Conservation (phyloP, 2,329 filamentous ascomycete genomes). For the Ascocoryne sarcoides region DNA sequence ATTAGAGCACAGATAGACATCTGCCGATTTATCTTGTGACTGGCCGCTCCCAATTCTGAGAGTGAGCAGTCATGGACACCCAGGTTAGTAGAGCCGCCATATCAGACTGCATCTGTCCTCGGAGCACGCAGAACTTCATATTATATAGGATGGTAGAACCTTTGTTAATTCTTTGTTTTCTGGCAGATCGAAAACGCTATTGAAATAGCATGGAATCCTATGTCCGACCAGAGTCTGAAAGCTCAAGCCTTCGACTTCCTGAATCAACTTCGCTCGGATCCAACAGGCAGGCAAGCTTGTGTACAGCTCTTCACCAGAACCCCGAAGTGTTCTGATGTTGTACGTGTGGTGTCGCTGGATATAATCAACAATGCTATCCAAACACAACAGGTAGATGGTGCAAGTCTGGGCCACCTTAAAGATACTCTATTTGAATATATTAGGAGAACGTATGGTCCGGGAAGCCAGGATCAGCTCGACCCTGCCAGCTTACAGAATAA, state of each 20-base stretch:
- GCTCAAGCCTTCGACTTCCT: slow-evolving; percentile 75
- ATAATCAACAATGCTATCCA: slow-evolving; percentile 89
- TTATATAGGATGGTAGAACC: no score
- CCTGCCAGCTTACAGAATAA: slow-evolving; percentile 84
- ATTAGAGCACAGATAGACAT: slow-evolving; percentile 9
- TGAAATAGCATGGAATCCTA: slow-evolving; percentile 81
- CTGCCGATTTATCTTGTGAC: background rate
- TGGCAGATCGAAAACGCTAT: slow-evolving; percentile 86
- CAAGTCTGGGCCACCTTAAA: slow-evolving; percentile 67
- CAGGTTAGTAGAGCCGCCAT: slow-evolving; percentile 22
- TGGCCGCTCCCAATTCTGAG: slow-evolving; percentile 3
- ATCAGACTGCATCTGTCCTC: slow-evolving; percentile 1
- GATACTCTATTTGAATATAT: slow-evolving; percentile 77
- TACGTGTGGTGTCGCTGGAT: slow-evolving; percentile 83
- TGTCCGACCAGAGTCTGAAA: slow-evolving; percentile 67
- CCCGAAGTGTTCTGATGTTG: slow-evolving; percentile 69
- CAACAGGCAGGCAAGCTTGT: slow-evolving; percentile 85
- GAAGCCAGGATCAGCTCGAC: slow-evolving; percentile 51
- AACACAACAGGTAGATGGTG: slow-evolving; percentile 63
- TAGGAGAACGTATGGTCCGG: slow-evolving; percentile 60
- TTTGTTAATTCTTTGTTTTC: slow-evolving; percentile 10
- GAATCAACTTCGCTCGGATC: slow-evolving; percentile 69
- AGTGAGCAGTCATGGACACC: slow-evolving; percentile 23
- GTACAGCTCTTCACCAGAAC: slow-evolving; percentile 74
- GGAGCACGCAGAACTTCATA: no score